Evolutionary conservation across 106 monocot species (phyloP).

Genomic region (Dendrobium officinale): DNA sequence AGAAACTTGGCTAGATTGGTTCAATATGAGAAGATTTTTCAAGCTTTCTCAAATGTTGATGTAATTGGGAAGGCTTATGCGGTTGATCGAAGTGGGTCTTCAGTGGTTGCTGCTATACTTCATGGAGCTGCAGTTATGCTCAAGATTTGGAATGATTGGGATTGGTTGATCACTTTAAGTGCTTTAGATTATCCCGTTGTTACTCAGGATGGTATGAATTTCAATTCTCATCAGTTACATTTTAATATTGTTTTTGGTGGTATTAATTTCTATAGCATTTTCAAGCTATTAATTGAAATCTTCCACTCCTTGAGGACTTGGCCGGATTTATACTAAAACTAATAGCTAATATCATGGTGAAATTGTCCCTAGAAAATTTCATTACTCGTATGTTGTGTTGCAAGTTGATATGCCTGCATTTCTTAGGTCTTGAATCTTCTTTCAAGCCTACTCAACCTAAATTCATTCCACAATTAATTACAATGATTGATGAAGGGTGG

Average conservation of each 20-base stretch:
- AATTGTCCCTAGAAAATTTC: background rate
- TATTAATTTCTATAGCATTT: no score
- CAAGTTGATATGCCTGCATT: no score
- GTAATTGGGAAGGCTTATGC: slow-evolving; percentile 57
- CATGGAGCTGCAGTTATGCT: slow-evolving; percentile 77
- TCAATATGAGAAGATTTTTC: slow-evolving; percentile 40
- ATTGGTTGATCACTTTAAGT: slow-evolving; percentile 81
- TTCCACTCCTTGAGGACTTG: no score
- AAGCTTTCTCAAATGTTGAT: slow-evolving; percentile 59
- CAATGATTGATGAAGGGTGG: no score
- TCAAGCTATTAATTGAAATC: no score
- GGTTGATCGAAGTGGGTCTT: slow-evolving; percentile 54
- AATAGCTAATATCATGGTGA: background rate
- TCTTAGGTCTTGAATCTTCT: no score
- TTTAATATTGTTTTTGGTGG: background rate
- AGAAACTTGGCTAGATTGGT: slow-evolving; percentile 24
- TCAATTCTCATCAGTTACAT: background rate
- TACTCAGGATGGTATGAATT: slow-evolving; percentile 74
- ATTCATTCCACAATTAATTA: no score
- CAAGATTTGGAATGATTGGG: slow-evolving; percentile 53
- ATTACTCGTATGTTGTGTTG: background rate
- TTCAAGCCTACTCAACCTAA: no score
- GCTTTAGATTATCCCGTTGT: slow-evolving; percentile 82
- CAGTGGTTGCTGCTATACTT: slow-evolving; percentile 55
- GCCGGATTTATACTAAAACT: no score